phyloP scores from a whole-genome alignment of 2,329 filamentous ascomycete genomes.

The Fusarium sp. region DNA sequence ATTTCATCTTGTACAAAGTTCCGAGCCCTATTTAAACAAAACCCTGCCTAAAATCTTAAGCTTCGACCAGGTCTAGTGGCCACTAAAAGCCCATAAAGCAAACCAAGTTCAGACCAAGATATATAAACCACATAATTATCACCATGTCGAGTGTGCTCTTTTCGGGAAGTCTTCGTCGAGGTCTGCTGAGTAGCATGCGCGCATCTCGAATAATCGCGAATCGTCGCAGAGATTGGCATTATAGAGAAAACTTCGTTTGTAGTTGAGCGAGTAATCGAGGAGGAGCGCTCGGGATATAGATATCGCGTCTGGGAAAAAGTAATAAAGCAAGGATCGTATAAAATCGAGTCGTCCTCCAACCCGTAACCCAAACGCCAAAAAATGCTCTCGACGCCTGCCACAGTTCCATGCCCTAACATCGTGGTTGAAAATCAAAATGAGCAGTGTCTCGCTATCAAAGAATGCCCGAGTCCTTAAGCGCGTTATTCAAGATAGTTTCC shows the following conservation, averaged over 20 bases:
- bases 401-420: constrained; percentile 46
- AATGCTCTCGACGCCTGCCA: constrained; percentile 51
- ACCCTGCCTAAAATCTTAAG: constrained; percentile 34
- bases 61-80: constrained; percentile 43
- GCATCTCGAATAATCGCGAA: constrained; percentile 24
- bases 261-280: constrained; percentile 28
- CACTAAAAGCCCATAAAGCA: constrained; percentile 32
- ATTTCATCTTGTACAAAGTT: constrained; percentile 38
- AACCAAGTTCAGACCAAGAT: constrained; percentile 31
- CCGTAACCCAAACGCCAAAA: constrained; percentile 47
- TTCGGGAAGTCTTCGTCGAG: constrained; percentile 24
- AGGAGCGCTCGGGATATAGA: constrained; percentile 36
- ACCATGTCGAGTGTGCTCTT: constrained; percentile 34
- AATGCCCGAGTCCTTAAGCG: constrained; percentile 97
- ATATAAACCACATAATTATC: constrained; percentile 43
- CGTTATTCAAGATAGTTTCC: constrained; percentile 98
- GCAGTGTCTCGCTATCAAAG: constrained; percentile 68
- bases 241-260: constrained; percentile 23
- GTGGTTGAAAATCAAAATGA: constrained; percentile 40
- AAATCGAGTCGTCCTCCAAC: constrained; percentile 45
- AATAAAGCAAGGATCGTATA: constrained; percentile 44
- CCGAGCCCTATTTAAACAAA: constrained; percentile 34
- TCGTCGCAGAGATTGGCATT: constrained; percentile 30
- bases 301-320: constrained; percentile 34
- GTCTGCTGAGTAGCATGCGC: constrained; percentile 20